Evolutionary conservation across 306 rosid genomes (phyloP).

Genomic region (Cyamopsis tetragonoloba): DNA sequence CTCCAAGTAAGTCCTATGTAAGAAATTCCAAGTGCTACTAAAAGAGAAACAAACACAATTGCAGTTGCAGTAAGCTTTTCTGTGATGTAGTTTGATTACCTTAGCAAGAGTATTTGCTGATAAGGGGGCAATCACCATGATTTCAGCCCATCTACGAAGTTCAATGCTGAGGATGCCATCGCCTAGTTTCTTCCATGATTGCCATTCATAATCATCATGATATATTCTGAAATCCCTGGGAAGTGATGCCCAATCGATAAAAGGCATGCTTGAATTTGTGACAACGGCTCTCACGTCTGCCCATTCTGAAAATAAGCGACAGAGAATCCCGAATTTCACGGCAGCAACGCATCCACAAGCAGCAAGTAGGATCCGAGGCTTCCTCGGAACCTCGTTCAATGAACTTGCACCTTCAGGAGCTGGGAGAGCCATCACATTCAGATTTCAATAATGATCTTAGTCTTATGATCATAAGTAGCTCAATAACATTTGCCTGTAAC

Average conservation of each 20-base stretch:
- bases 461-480: background rate
- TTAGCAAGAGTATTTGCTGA: constrained; percentile 87
- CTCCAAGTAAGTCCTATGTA: too few species aligned
- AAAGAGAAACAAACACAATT: too few species aligned
- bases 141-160: constrained; percentile 83
- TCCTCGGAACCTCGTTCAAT: too few species aligned
- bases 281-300: constrained; percentile 71
- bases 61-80: too few species aligned
- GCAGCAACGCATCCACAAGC: constrained; percentile 83
- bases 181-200: constrained; percentile 59
- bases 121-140: constrained; percentile 81
- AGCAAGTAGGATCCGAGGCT: constrained; percentile 76
- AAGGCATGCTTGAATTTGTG: constrained; percentile 53
- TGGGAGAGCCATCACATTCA: constrained; percentile 43
- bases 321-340: constrained; percentile 52
- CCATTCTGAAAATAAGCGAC: constrained; percentile 60
- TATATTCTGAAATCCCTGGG: constrained; percentile 38
- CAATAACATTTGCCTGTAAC: background rate
- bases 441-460: constrained; percentile 16
- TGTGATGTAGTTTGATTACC: constrained; percentile 59
- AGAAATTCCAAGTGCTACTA: too few species aligned
- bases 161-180: constrained; percentile 73
- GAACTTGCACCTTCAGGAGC: constrained; percentile 30
- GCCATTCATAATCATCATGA: constrained; percentile 65
- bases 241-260: constrained; percentile 48